These are phyloP conservation scores for Leccinum uliginosum DNA, from an alignment of 768 basidiomycete genomes.

Conservation along the genomic window DNA sequence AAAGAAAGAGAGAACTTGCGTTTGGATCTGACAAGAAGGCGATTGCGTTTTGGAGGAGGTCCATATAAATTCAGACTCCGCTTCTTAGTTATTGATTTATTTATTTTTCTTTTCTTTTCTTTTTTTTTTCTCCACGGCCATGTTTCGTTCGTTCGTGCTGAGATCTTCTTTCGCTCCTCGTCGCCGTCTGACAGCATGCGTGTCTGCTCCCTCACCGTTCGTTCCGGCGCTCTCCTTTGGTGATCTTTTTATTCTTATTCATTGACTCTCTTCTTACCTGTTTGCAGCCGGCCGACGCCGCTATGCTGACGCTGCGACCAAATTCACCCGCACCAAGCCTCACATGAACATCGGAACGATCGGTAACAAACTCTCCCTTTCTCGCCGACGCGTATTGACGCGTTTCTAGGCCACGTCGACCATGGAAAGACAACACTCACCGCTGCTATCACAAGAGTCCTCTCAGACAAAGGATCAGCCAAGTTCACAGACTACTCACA, in stretches of 20 bases:
- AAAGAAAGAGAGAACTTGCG: conserved; percentile 35
- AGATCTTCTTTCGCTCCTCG: conserved; percentile 9
- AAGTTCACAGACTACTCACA: conserved; percentile 93
- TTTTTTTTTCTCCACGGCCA: conserved; percentile 5
- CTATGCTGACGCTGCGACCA: conserved; percentile 62
- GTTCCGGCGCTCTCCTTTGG: conserved; percentile 8
- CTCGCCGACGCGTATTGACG: conserved; percentile 16
- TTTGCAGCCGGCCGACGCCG: conserved; percentile 38
- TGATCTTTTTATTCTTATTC: neutral
- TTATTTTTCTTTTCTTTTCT: neutral
- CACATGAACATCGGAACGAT: conserved; percentile 97
- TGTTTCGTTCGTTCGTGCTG: conserved; percentile 24
- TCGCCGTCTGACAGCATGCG: conserved; percentile 13
- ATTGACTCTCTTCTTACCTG: neutral
- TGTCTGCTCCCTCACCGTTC: neutral
- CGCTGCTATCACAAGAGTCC: conserved; percentile 92
- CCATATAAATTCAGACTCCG: conserved; percentile 36
- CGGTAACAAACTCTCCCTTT: conserved; percentile 38
- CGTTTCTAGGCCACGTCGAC: conserved; percentile 76
- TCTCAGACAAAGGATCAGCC: conserved; percentile 68
- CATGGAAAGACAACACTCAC: conserved; percentile 98
- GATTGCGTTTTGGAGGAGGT: conserved; percentile 78
- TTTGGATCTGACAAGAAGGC: conserved; percentile 83
- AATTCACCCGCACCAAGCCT: conserved; percentile 73
- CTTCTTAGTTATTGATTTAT: neutral